Conservation (phyloP, 1,284 basidiomycete species). For the Ganoderma leucocontextum region DNA sequence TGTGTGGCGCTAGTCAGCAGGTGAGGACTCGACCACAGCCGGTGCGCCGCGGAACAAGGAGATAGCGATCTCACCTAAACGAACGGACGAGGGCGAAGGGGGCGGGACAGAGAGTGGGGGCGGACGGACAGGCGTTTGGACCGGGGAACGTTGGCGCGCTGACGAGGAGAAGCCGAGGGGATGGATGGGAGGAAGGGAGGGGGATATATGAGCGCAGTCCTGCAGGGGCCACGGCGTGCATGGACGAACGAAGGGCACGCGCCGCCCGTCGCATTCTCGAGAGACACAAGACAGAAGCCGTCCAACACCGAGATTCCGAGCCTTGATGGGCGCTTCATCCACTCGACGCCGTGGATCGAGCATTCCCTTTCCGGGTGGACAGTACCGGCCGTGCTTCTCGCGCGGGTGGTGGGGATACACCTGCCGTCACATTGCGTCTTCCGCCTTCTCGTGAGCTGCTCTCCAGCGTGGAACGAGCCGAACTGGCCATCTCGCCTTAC, state of each 20-base stretch:
- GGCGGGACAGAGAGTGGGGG: slow-evolving; percentile 1
- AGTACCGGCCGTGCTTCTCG: slow-evolving; percentile 1
- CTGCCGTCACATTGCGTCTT: not conserved
- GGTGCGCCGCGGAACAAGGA: not conserved
- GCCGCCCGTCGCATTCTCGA: not conserved
- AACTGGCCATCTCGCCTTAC: not conserved
- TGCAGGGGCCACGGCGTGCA: not conserved
- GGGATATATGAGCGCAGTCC: slow-evolving; percentile 25
- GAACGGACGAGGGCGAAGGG: not conserved
- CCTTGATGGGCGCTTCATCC: not conserved
- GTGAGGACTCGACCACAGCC: not conserved
- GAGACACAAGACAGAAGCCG: slow-evolving; percentile 4
- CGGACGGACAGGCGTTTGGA: not conserved
- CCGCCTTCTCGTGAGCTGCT: not conserved
- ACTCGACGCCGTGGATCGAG: slow-evolving; percentile 1
- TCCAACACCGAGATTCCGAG: not conserved
- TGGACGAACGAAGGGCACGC: not conserved
- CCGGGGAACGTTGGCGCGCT: slow-evolving; percentile 4
- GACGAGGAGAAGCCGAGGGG: slow-evolving; percentile 18
- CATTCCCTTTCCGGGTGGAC: not conserved
- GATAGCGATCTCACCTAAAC: not conserved
- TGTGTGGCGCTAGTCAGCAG: slow-evolving; percentile 5
- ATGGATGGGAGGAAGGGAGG: slow-evolving; percentile 16
- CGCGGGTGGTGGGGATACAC: not conserved
- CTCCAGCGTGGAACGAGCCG: not conserved